These are phyloP conservation scores for Sanguinoderma infundibulare DNA, from an alignment of 1,284 basidiomycete species.

Conservation along the genomic window DNA sequence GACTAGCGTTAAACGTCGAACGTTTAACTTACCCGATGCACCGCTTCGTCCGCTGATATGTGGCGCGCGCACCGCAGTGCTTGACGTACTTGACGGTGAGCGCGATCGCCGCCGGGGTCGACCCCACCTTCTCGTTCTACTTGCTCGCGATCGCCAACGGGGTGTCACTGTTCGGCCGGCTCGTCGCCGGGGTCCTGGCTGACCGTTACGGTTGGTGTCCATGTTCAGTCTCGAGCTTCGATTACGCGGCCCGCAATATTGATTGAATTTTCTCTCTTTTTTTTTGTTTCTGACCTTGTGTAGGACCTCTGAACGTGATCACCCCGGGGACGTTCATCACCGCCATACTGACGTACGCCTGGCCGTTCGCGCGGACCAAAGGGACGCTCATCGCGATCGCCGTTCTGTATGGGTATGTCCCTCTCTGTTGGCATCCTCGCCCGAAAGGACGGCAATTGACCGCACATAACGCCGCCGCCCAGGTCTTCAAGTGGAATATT, in stretches of 20 bases:
- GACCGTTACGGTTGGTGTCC: slow-evolving; percentile 41
- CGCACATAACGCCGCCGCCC: too few relatives aligned
- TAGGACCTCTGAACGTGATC: slow-evolving; percentile 59
- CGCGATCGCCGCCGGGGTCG: slow-evolving; percentile 34
- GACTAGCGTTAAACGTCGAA: too few relatives aligned
- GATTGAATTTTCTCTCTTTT: too few relatives aligned
- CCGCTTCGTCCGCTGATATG: too few relatives aligned
- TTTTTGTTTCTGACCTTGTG: too few relatives aligned
- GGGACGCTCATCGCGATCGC: slow-evolving; percentile 46
- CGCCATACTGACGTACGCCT: slow-evolving; percentile 54
- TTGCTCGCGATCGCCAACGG: slow-evolving; percentile 49
- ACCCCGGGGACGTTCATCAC: slow-evolving; percentile 52
- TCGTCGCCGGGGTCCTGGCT: slow-evolving; percentile 41
- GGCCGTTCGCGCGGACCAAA: slow-evolving; percentile 53
- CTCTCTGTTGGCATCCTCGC: too few relatives aligned
- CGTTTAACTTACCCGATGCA: neutral
- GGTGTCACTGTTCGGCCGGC: slow-evolving; percentile 43
- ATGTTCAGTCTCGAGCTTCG: neutral
- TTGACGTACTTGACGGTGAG: neutral
- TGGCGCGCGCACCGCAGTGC: neutral
- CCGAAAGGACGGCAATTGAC: slow-evolving; percentile 57
- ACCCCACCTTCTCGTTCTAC: slow-evolving; percentile 43
- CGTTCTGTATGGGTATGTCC: neutral
- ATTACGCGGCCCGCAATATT: too few relatives aligned
- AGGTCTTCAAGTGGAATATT: too few relatives aligned